Percentiles rank a stretch among this genome's conserved stretches.
These are phyloP conservation scores for Vitis hybrid DNA, from an alignment of 177 flowering plant genomes.

Conservation along the genomic window DNA sequence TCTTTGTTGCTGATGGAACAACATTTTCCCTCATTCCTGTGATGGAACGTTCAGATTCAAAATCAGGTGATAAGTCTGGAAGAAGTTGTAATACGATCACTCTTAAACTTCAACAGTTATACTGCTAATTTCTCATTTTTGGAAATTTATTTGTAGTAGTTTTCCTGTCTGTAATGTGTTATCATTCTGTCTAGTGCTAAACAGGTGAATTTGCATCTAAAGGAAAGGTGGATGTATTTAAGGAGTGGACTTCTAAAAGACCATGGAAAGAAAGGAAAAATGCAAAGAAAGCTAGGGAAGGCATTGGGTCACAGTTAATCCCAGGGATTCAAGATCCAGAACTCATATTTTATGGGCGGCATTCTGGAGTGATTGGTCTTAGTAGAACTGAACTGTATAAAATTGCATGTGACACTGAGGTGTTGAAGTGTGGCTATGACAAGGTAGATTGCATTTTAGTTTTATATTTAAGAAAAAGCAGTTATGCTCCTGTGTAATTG, in stretches of 20 bases:
- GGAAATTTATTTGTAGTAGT: not conserved
- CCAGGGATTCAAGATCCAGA: conserved; percentile 51
- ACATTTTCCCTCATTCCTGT: conserved; percentile 65
- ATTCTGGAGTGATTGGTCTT: conserved; percentile 81
- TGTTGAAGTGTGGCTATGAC: conserved; percentile 66
- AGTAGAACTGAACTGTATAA: conserved; percentile 48
- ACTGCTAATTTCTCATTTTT: not conserved
- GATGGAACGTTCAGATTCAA: conserved; percentile 24
- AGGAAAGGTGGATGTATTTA: conserved; percentile 39
- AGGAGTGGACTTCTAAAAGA: conserved; percentile 79
- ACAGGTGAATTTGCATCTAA: conserved; percentile 38
- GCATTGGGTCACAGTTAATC: conserved; percentile 15
- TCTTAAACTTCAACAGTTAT: conserved; percentile 2
- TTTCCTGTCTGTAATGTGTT: conserved; percentile 13
- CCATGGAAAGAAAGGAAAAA: conserved; percentile 82
- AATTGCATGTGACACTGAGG: conserved; percentile 22
- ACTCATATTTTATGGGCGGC: conserved; percentile 77
- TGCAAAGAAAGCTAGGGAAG: conserved; percentile 42
- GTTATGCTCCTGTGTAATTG: not conserved
- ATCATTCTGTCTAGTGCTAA: conserved; percentile 28
- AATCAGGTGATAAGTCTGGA: conserved; percentile 31
- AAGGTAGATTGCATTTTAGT: conserved; percentile 44
- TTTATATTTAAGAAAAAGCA: not conserved
- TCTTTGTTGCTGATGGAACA: conserved; percentile 95
- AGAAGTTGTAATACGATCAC: not conserved